Evolutionary conservation across 495 filamentous ascomycete species (phyloP).

Genomic region (Xylaria acuta): DNA sequence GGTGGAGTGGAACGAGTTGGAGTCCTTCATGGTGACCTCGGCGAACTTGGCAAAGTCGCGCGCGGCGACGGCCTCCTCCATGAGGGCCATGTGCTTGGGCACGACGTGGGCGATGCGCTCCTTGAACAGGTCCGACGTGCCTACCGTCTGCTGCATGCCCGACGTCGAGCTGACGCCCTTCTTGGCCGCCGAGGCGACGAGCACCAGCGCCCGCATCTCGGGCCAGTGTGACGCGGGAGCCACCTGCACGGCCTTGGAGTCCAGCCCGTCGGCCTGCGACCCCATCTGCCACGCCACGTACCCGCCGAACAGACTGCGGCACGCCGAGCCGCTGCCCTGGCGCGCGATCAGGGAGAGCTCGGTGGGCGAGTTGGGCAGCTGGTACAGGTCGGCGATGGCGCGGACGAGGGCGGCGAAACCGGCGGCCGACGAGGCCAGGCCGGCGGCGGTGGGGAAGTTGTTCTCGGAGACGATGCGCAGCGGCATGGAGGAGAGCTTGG

Average conservation of each 20-base stretch:
- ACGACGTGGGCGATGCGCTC: constrained; percentile 75
- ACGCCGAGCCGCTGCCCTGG: constrained; percentile 95
- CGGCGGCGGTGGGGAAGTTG: constrained; percentile 99
- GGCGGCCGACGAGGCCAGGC: constrained; percentile 88
- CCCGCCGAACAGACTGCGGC: constrained; percentile 88
- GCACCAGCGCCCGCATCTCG: constrained; percentile 86
- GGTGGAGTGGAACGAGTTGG: constrained; percentile 94
- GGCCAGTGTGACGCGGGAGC: constrained; percentile 91
- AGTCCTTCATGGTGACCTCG: constrained; percentile 91
- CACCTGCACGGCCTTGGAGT: constrained; percentile 84
- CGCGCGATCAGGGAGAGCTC: constrained; percentile 88
- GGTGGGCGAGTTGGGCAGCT: constrained; percentile 75
- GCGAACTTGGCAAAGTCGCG: constrained; percentile 88
- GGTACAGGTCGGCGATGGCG: constrained; percentile 89
- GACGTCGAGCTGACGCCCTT: constrained; percentile 90
- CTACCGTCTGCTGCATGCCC: constrained; percentile 96
- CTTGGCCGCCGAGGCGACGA: constrained; percentile 91
- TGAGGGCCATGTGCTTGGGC: constrained; percentile 81
- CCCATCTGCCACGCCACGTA: constrained; percentile 95
- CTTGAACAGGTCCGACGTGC: constrained; percentile 81
- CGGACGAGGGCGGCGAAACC: constrained; percentile 95
- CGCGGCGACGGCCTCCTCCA: constrained; percentile 79
- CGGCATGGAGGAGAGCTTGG: constrained; percentile 74
- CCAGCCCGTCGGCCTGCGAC: constrained; percentile 71
- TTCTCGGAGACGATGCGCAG: constrained; percentile 89